Conservation (phyloP, 2,329 filamentous ascomycete species). For the Lasiodiplodia theobromae region DNA sequence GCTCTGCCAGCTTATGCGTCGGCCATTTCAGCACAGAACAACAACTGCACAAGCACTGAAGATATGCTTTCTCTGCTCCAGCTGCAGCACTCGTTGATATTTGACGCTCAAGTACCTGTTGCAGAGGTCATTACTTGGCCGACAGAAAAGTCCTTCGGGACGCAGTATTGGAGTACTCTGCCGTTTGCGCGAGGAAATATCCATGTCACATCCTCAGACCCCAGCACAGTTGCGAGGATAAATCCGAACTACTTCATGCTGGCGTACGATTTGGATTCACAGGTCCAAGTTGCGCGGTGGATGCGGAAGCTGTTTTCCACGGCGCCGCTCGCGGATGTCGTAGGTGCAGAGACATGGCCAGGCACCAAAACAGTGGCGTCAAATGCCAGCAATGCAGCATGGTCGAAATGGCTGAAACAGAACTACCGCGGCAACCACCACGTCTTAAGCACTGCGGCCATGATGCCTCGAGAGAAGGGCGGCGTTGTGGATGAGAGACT, state of each 20-base stretch:
- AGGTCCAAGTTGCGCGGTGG: conserved; percentile 42
- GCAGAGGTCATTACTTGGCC: conserved; percentile 22
- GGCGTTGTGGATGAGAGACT: conserved; percentile 39
- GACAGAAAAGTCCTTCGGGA: not conserved
- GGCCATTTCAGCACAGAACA: conserved; percentile 28
- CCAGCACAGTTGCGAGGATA: conserved; percentile 46
- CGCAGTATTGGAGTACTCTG: conserved; percentile 21
- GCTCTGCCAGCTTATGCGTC: conserved; percentile 34
- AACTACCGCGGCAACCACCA: conserved; percentile 42
- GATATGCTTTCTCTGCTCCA: conserved; percentile 37
- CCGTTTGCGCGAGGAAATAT: conserved; percentile 44
- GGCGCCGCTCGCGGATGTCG: conserved; percentile 40
- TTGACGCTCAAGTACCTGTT: conserved; percentile 50
- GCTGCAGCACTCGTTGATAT: conserved; percentile 45
- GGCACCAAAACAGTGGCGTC: conserved; percentile 35
- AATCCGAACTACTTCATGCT: conserved; percentile 54
- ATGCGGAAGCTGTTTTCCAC: conserved; percentile 43
- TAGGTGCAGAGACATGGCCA: conserved; percentile 33
- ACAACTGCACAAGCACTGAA: conserved; percentile 13
- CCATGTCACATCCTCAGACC: conserved; percentile 50
- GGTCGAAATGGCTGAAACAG: conserved; percentile 32
- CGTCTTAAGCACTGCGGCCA: conserved; percentile 41
- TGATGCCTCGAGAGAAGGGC: conserved; percentile 43
- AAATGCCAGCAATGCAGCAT: conserved; percentile 31
- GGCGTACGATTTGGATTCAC: conserved; percentile 52